Evolutionary conservation across 257 asterid genomes (phyloP), one percentile per base, ranked within the genome.

Genomic region (Avicennia marina): DNA sequence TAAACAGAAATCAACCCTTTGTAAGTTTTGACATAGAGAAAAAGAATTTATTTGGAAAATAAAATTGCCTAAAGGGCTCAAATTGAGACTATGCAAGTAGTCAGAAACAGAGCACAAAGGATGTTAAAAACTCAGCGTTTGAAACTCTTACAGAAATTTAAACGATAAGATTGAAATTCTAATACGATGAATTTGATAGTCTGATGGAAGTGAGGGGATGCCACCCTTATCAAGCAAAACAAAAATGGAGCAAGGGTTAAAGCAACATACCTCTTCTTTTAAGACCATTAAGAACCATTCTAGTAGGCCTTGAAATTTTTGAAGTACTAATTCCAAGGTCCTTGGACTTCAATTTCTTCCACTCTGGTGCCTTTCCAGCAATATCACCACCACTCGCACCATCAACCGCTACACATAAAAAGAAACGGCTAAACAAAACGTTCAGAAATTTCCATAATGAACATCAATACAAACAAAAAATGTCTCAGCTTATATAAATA

Each of bases 291-390:
- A 90, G 88, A 73, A 90, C 97, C 39, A 67, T 73, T 73, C 78
- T 72, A 6, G 94, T 71, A 29, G 93, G 74, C 70, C 83, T 81
- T 1, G 95, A 70, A 24, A 86, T 84, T 74, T 78, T 86, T 1
- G 90, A 84, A 68, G 52, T 76, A 62, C 77, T 79, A 48, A 90
- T 78, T 51, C 96, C 97, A 63, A 90, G 82, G 31, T 86, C 96
- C 61, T 74, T 73, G 33, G 96, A 78, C 42, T 74, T 77, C 65
- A 86, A 66, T 74, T 62, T 86, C 78, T 72, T 86, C 96, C 96
- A 86, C 62, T 58, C 71, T 4, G 64, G 60, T 3, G 62, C 67
- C 62, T 73, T 74, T 41, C 58, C 25, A 43, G 52, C 7, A 27
- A 24, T 55, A 43, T 34, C 33, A 36, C 49, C 51, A 21, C 66